A percentile compares a stretch with the other conserved stretches of the same genome.
Evolutionary conservation across 2,329 filamentous ascomycete genomes (phyloP).

Genomic region (Diaporthe helianthi): DNA sequence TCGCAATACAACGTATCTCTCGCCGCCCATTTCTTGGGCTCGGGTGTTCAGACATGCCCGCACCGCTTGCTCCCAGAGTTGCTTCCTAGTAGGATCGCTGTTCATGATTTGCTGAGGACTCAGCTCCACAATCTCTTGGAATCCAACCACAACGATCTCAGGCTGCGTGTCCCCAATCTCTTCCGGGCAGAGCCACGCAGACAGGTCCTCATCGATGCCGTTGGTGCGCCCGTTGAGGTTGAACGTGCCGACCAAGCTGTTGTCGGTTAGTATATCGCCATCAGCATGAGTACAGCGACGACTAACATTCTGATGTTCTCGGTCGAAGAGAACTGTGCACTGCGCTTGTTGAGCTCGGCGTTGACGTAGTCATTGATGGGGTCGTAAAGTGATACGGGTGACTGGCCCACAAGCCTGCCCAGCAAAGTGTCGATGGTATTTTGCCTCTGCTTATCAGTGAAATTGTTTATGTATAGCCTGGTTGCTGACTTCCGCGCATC

Average conservation of each 20-base stretch:
- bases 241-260: conserved; percentile 78
- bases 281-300: neutral
- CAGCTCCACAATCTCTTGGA: conserved; percentile 98
- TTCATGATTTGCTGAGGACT: conserved; percentile 99
- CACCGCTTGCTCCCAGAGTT: conserved; percentile 86
- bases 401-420: conserved; percentile 82
- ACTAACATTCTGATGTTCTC: conserved; percentile 77
- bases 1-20: conserved; percentile 86
- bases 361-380: conserved; percentile 92
- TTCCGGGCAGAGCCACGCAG: conserved; percentile 81
- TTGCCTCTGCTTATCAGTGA: conserved; percentile 90
- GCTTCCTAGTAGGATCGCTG: conserved; percentile 85
- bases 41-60: conserved; percentile 77
- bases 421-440: conserved; percentile 94
- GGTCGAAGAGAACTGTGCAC: conserved; percentile 76
- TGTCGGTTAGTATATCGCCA: conserved; percentile 37
- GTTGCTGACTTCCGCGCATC: conserved; percentile 95
- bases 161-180: conserved; percentile 68
- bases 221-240: conserved; percentile 90
- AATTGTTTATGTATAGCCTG: conserved; percentile 96
- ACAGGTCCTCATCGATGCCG: conserved; percentile 80
- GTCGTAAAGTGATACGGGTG: conserved; percentile 85
- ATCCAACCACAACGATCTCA: conserved; percentile 87
- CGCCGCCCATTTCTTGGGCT: conserved; percentile 67
- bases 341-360: conserved; percentile 72